These are phyloP conservation scores for Wallacemonas sp. DNA, from an alignment of 208 protist species.

Conservation along the genomic window DNA sequence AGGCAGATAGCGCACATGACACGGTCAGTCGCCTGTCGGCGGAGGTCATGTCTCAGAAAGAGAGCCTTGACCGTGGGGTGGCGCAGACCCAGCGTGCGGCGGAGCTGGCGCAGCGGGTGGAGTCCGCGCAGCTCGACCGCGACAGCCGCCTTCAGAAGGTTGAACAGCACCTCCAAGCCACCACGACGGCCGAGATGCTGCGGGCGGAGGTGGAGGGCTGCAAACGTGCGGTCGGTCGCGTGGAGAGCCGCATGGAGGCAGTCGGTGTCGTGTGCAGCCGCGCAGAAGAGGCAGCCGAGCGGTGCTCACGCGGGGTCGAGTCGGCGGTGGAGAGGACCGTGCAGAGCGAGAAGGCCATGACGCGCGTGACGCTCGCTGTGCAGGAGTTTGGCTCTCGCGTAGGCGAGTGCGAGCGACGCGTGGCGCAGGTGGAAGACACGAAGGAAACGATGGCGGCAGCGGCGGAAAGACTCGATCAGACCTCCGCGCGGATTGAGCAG, in stretches of 20 bases:
- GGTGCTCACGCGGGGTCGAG: constrained; percentile 22
- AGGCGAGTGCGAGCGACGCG: constrained; percentile 19
- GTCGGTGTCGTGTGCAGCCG: constrained; percentile 47
- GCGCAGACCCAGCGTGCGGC: constrained; percentile 30
- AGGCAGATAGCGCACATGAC: constrained; percentile 60
- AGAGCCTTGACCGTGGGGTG: constrained; percentile 27
- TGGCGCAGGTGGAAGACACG: constrained; percentile 20
- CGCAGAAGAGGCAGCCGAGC: constrained; percentile 45
- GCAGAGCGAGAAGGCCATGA: constrained; percentile 31
- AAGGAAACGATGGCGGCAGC: constrained; percentile 14
- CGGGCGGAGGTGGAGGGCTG: constrained; percentile 67
- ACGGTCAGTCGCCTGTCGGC: constrained; percentile 39
- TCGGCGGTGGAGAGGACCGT: constrained; percentile 27
- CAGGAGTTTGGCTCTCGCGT: constrained; percentile 28
- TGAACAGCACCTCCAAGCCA: constrained; percentile 56
- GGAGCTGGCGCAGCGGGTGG: constrained; percentile 52
- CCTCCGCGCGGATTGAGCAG: constrained; percentile 34
- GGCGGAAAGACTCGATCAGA: constrained; percentile 22
- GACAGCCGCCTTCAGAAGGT: constrained; percentile 57
- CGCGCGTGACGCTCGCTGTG: constrained; percentile 16
- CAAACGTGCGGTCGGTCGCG: constrained; percentile 43
- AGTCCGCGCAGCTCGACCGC: constrained; percentile 60
- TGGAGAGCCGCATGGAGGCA: constrained; percentile 66
- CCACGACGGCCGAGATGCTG: constrained; percentile 55
- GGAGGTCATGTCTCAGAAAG: constrained; percentile 27